Percentiles rank a stretch among this genome's conserved stretches.
Conservation (phyloP, 805 yeast genomes). For the Hemisphaericaspora nanyangensis region DNA sequence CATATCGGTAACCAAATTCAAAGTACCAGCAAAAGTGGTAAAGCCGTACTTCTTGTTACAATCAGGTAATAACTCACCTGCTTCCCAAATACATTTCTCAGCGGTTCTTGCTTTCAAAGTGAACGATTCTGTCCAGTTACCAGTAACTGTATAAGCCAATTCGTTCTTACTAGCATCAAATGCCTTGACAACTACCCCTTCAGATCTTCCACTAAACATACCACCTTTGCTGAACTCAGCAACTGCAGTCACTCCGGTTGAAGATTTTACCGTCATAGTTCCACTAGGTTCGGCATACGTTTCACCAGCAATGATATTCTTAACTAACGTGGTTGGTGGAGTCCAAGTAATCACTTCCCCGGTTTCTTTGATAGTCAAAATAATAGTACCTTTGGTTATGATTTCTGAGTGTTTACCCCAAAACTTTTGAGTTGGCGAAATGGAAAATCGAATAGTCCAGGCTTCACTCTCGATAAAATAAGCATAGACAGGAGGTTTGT, state of each 20-base stretch:
- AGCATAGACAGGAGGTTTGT: conserved; percentile 85
- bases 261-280: conserved; percentile 59
- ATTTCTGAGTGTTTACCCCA: conserved; percentile 95
- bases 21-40: conserved; percentile 72
- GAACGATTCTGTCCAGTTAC: conserved; percentile 82
- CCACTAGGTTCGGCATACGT: conserved; percentile 86
- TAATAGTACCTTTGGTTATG: conserved; percentile 66
- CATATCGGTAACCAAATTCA: conserved; percentile 73
- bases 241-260: conserved; percentile 64
- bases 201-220: conserved; percentile 81
- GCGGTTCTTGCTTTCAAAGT: conserved; percentile 39
- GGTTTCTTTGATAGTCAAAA: conserved; percentile 50
- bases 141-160: conserved; percentile 46
- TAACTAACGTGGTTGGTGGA: conserved; percentile 77
- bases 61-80: conserved; percentile 58
- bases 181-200: conserved; percentile 50
- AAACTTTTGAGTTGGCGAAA: conserved; percentile 78
- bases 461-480: conserved; percentile 63
- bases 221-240: conserved; percentile 78
- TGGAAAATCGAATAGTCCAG: conserved; percentile 68
- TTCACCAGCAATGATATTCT: conserved; percentile 92
- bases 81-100: conserved; percentile 61
- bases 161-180: conserved; percentile 32
- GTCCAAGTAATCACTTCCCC: conserved; percentile 79
- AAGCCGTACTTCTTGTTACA: conserved; percentile 75